A percentile compares a stretch with the other conserved stretches of the same genome.
Conservation (phyloP, 2,329 filamentous ascomycete species). For the Lachnum nothofagi region DNA sequence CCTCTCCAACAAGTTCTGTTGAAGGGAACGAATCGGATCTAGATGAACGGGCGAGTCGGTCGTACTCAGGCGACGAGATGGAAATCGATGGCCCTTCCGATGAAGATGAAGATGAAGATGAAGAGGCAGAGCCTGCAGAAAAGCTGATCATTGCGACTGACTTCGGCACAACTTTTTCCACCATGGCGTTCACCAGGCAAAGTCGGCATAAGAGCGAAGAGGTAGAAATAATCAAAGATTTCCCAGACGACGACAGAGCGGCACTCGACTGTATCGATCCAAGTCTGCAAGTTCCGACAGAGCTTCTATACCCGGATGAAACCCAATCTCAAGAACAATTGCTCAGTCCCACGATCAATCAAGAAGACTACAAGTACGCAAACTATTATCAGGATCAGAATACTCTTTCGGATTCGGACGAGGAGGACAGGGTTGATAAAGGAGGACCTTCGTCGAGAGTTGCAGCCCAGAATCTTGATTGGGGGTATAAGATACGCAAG, state of each 20-base stretch:
- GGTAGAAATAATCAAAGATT: slow-evolving; percentile 1
- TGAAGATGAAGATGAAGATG: no score
- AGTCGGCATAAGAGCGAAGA: slow-evolving; percentile 1
- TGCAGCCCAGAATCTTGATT: slow-evolving; percentile 1
- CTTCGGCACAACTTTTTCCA: slow-evolving; percentile 15
- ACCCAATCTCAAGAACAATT: background rate
- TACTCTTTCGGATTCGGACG: background rate
- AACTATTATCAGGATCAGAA: background rate
- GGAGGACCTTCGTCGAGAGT: background rate
- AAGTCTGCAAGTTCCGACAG: slow-evolving; percentile 7
- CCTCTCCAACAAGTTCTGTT: background rate
- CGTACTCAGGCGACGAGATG: no score
- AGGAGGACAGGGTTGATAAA: background rate
- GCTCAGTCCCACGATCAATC: background rate
- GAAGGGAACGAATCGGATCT: background rate
- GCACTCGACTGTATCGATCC: no score
- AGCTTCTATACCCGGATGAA: slow-evolving; percentile 10
- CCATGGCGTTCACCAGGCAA: slow-evolving; percentile 8
- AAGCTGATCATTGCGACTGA: slow-evolving; percentile 8
- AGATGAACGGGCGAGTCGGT: no score
- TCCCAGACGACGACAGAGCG: background rate
- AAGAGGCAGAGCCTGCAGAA: no score
- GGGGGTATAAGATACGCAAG: slow-evolving; percentile 10
- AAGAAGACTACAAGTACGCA: background rate
- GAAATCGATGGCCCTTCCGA: no score